These are phyloP conservation scores for Eucommia ulmoides DNA, from an alignment of 257 asterid genomes.

Conservation along the genomic window DNA sequence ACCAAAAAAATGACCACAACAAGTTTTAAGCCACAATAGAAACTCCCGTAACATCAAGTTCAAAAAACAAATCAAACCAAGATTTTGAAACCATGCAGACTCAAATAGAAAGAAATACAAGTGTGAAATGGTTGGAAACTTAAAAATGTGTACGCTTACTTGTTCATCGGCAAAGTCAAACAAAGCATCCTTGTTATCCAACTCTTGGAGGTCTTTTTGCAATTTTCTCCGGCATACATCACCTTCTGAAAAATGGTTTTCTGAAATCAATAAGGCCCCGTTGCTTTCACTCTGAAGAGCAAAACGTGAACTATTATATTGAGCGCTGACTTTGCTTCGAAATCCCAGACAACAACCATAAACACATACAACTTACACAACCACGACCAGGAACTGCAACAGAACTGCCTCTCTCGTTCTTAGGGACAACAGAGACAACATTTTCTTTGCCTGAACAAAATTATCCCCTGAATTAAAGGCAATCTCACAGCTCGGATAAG, in stretches of 20 bases:
- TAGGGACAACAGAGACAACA: constrained; percentile 14
- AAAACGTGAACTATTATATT: constrained; percentile 30
- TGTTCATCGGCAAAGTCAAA: constrained; percentile 69
- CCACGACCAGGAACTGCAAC: constrained; percentile 64
- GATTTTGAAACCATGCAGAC: background rate
- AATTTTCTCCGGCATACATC: constrained; percentile 29
- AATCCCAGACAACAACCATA: constrained; percentile 36
- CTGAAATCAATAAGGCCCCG: constrained; percentile 46
- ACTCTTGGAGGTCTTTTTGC: constrained; percentile 27
- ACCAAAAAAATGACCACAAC: no score
- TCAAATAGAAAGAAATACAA: background rate
- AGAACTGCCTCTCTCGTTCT: constrained; percentile 28
- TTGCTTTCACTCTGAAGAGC: constrained; percentile 64
- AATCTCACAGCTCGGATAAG: constrained; percentile 4
- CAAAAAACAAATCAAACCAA: background rate
- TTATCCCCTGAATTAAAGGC: constrained; percentile 10
- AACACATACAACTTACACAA: constrained; percentile 99
- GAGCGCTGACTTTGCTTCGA: constrained; percentile 29
- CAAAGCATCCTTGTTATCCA: constrained; percentile 30
- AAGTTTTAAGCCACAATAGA: no score
- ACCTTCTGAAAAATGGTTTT: constrained; percentile 27
- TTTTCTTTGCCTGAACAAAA: constrained; percentile 39
- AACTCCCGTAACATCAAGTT: no score
- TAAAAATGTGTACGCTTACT: constrained; percentile 28
- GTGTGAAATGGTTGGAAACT: background rate